Conservation (phyloP, 2,329 filamentous ascomycete genomes). For the Cercospora sp. region DNA sequence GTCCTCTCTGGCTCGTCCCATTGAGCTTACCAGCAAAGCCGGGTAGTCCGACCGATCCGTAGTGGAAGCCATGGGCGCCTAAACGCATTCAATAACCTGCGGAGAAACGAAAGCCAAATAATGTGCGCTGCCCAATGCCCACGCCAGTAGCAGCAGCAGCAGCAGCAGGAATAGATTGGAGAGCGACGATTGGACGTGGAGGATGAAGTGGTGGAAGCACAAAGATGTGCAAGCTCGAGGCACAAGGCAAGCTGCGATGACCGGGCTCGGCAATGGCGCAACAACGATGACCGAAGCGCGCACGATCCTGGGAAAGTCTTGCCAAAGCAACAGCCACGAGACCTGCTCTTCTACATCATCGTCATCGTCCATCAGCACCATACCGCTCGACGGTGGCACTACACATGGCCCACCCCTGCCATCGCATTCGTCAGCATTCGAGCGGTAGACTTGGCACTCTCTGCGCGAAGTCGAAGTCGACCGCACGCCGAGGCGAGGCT, state of each 20-base stretch:
- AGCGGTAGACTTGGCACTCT: not conserved
- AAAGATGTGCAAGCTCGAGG: slow-evolving; percentile 36
- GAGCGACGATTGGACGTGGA: not conserved
- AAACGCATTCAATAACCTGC: slow-evolving; percentile 3
- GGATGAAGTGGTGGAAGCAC: not conserved
- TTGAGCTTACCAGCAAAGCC: slow-evolving; percentile 76
- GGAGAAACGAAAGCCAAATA: slow-evolving; percentile 12
- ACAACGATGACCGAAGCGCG: not conserved
- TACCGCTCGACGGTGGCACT: not conserved
- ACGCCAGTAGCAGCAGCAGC: not conserved
- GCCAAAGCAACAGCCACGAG: not conserved
- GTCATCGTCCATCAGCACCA: not conserved
- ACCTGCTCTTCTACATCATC: not conserved
- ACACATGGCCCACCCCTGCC: not conserved
- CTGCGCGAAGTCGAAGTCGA: not conserved
- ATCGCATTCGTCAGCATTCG: not conserved
- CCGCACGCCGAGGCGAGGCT: not conserved
- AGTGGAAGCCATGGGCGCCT: not conserved
- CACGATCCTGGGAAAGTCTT: not conserved
- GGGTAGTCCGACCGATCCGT: slow-evolving; percentile 88
- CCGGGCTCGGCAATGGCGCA: not conserved
- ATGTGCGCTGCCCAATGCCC: not conserved
- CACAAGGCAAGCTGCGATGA: not conserved
- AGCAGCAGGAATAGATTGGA: not conserved
- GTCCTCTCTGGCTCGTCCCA: not conserved